Evolutionary conservation across 768 basidiomycete species (phyloP), one percentile per base, ranked within the genome.

Genomic region (Neoboletus magnificus): DNA sequence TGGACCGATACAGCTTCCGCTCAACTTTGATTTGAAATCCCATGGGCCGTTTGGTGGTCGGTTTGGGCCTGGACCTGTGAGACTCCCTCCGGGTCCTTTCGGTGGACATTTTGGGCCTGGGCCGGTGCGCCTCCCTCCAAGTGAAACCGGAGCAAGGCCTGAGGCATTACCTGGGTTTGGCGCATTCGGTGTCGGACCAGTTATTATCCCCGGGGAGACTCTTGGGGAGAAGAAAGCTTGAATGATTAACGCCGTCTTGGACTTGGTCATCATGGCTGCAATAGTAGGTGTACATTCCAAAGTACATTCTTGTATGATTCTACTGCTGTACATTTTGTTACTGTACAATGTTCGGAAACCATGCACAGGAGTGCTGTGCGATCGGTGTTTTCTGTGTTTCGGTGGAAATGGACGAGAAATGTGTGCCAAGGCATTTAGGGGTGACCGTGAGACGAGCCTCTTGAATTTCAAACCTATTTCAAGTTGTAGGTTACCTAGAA

Each of bases 141-240:
- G 29, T 22, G 70, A 72, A 51, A 57, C 59, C 8, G 62, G 66
- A 41, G 57, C 66, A 1, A 32, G 12, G 2, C 54, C 64, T 0
- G 69, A 70, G 54, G 56, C 32, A 5, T 46, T 70, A 20, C 69
- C 69, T 30, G 71, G 68, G 12, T 7, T 52, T 29, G 69, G 69
- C 1, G 62, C n/a, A 48, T 71, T 72, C 37, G 69, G 69, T 11
- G 52, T 45, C 3, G 61, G 58, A 40, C 69, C 71, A 0, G 71
- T 67, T 4, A 44, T 72, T n/a, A 9, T 60, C 4, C 54, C 62
- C 16, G 71, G 69, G 5, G 69, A 72, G 50, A 71, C 57, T 2
- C 1, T 72, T 1, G 71, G 71, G 16, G 61, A 58, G 7, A 45
- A 6, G 23, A 47, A 56, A 9, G 15, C 40, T 23, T 56, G 53